These are phyloP conservation scores for Trichoderma asperelloides DNA, from an alignment of 495 filamentous ascomycete species.

Conservation along the genomic window DNA sequence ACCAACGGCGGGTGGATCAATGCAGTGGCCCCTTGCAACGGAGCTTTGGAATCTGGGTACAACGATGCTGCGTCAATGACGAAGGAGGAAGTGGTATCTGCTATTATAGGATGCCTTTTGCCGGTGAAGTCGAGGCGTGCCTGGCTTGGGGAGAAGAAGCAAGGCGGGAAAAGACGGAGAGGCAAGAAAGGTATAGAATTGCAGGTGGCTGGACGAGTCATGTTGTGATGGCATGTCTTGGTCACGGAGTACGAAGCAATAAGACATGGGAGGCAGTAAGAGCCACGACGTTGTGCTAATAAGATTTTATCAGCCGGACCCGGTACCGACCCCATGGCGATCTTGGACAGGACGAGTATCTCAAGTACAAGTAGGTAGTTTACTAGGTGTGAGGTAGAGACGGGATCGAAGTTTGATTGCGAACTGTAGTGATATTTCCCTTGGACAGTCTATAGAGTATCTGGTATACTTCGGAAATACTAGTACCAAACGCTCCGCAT, in stretches of 20 bases:
- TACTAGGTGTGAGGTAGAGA: too few species aligned
- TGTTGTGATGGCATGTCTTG: too few species aligned
- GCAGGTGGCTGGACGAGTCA: too few species aligned
- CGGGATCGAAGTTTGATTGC: too few species aligned
- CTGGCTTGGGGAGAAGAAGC: background rate
- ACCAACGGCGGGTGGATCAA: background rate
- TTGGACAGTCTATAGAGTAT: background rate
- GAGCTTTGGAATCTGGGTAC: background rate
- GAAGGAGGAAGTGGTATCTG: background rate
- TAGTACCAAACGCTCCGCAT: background rate
- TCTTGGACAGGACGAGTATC: background rate
- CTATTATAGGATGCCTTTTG: background rate
- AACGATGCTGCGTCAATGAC: background rate
- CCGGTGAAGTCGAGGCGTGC: background rate
- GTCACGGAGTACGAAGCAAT: too few species aligned
- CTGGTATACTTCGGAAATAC: background rate
- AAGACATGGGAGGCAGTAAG: too few species aligned
- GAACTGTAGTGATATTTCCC: too few species aligned
- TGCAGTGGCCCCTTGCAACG: background rate
- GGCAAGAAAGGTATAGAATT: background rate
- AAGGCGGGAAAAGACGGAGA: background rate
- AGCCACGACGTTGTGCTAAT: background rate
- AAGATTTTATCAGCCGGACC: background rate
- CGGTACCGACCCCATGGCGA: too few species aligned
- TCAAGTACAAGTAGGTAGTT: too few species aligned